Percentiles rank a stretch among this genome's conserved stretches.
Evolutionary conservation across 208 protist genomes (phyloP).

Genomic region (Wallacemonas collosoma): DNA sequence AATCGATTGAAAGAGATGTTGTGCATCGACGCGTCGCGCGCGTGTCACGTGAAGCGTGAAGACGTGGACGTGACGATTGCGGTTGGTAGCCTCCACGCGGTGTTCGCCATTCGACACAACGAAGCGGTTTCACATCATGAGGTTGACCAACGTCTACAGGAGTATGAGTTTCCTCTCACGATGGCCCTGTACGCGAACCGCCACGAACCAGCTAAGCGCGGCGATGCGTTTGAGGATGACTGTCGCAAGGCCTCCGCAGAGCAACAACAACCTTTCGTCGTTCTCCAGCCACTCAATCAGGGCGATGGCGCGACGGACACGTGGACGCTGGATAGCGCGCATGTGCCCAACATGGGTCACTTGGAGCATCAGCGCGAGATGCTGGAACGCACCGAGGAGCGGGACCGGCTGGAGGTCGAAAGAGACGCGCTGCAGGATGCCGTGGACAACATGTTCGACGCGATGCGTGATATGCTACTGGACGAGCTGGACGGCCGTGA

Average conservation of each 20-base stretch:
- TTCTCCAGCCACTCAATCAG: background rate
- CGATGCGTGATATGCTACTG: conserved; percentile 26
- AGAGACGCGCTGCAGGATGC: conserved; percentile 19
- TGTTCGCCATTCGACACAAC: conserved; percentile 44
- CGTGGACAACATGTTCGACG: conserved; percentile 23
- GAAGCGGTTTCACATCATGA: conserved; percentile 29
- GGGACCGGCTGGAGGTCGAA: background rate
- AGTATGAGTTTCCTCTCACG: conserved; percentile 40
- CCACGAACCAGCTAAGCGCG: background rate
- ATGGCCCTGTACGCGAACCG: conserved; percentile 28
- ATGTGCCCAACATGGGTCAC: background rate
- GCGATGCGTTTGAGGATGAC: conserved; percentile 10
- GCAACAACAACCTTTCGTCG: background rate
- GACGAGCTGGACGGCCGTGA: background rate
- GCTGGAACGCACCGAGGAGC: background rate
- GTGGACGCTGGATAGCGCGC: conserved; percentile 8
- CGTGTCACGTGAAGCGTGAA: conserved; percentile 41
- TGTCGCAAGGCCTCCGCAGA: background rate
- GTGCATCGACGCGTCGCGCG: conserved; percentile 25
- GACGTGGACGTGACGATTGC: conserved; percentile 26
- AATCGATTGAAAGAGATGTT: conserved; percentile 33
- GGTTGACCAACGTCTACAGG: conserved; percentile 30
- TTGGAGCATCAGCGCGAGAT: conserved; percentile 6
- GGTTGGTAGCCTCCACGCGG: conserved; percentile 35
- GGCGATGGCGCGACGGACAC: conserved; percentile 6